Evolutionary conservation across 257 asterid species (phyloP).

Genomic region (Nicotiana benthamiana): DNA sequence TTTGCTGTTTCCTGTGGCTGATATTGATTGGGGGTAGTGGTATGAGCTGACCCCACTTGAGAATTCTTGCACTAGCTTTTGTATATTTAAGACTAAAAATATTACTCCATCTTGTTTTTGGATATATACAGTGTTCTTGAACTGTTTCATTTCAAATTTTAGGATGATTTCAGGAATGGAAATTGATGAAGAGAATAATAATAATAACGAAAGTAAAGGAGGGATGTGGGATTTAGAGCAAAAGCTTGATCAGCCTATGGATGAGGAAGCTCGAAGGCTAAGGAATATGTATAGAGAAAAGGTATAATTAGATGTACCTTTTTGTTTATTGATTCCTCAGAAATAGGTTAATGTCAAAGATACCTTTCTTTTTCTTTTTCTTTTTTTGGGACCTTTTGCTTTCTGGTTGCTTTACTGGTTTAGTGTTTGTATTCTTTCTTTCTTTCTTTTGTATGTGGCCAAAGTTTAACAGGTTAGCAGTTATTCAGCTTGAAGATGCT

Average conservation of each 20-base stretch:
- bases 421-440: background rate
- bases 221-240: constrained; percentile 97
- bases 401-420: background rate
- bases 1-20: constrained; percentile 17
- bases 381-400: background rate
- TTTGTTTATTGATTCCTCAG: background rate
- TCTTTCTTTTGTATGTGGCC: background rate
- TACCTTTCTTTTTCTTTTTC: background rate
- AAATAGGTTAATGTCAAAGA: background rate
- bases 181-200: constrained; percentile 36
- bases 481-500: background rate
- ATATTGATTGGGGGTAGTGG: background rate
- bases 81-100: background rate
- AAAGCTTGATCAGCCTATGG: constrained; percentile 98
- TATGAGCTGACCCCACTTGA: constrained; percentile 23
- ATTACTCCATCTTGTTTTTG: background rate
- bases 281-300: constrained; percentile 83
- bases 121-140: constrained; percentile 1
- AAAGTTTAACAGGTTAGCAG: background rate
- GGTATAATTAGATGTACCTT: constrained; percentile 23
- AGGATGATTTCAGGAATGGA: constrained; percentile 53
- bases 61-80: background rate
- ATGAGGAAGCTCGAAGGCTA: constrained; percentile 90
- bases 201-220: constrained; percentile 54
- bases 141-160: constrained; percentile 2